Percentiles rank a stretch among this genome's conserved stretches.
Evolutionary conservation across 495 filamentous ascomycete species (phyloP).

Genomic region (Aspergillus diversus): DNA sequence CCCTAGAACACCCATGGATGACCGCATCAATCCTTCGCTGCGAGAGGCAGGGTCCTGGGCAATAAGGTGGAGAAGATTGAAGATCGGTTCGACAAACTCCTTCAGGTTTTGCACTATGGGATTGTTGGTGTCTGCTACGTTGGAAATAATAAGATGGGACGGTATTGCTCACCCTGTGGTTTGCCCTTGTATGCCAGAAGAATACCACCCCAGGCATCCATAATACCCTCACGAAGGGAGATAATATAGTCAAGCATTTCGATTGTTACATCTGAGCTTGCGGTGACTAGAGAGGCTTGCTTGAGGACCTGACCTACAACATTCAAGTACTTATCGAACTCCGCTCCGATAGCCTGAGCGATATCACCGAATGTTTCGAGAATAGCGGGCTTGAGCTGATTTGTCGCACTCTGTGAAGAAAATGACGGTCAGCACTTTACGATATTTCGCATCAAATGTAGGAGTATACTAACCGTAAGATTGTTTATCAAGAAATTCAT

Average conservation of each 20-base stretch:
- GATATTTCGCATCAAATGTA: background rate
- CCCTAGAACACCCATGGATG: slow-evolving; percentile 96
- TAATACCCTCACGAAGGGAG: slow-evolving; percentile 92
- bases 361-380: slow-evolving; percentile 98
- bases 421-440: slow-evolving; percentile 50
- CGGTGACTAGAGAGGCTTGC: slow-evolving; percentile 82
- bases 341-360: slow-evolving; percentile 88
- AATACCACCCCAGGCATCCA: slow-evolving; percentile 98
- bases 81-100: slow-evolving; percentile 83
- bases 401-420: slow-evolving; percentile 61
- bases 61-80: slow-evolving; percentile 82
- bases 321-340: slow-evolving; percentile 89
- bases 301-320: slow-evolving; percentile 93
- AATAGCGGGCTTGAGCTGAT: slow-evolving; percentile 98
- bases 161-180: slow-evolving; percentile 46
- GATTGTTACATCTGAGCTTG: slow-evolving; percentile 68
- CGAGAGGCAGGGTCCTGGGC: slow-evolving; percentile 74
- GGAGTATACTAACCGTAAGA: slow-evolving; percentile 67
- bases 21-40: slow-evolving; percentile 87
- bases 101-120: slow-evolving; percentile 65
- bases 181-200: slow-evolving; percentile 85
- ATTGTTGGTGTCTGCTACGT: slow-evolving; percentile 31
- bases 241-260: slow-evolving; percentile 97
- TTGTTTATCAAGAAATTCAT: slow-evolving; percentile 97
- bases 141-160: background rate